Conservation (phyloP, 2,329 filamentous ascomycete genomes). For the Neopestalotiopsis rosae region DNA sequence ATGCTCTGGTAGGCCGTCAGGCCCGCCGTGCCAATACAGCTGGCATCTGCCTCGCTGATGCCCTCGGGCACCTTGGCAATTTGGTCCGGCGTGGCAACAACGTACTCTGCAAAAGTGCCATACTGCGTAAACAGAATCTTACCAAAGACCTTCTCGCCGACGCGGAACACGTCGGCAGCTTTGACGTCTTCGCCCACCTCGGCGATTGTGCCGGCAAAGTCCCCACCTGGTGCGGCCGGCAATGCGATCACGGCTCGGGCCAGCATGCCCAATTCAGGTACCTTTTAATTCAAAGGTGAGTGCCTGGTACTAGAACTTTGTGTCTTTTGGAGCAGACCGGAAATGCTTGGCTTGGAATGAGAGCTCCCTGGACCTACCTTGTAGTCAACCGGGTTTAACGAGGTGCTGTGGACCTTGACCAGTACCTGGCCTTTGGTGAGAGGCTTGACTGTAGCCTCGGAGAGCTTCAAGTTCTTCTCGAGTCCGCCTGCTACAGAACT, state of each 20-base stretch:
- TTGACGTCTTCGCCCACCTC: constrained; percentile 29
- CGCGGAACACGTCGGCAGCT: constrained; percentile 5
- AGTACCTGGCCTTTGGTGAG: constrained; percentile 40
- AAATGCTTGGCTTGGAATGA: background rate
- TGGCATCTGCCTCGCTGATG: constrained; percentile 45
- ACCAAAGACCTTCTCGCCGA: constrained; percentile 17
- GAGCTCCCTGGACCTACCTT: constrained; percentile 36
- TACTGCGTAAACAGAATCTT: background rate
- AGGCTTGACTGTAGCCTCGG: constrained; percentile 1
- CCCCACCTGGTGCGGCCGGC: constrained; percentile 53
- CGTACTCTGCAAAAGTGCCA: constrained; percentile 49
- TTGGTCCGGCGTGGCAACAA: constrained; percentile 34
- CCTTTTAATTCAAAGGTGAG: background rate
- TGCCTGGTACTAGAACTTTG: no score
- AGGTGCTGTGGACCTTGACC: constrained; percentile 47
- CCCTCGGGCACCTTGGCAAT: constrained; percentile 47
- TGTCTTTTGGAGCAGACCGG: background rate
- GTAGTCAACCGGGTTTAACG: constrained; percentile 56
- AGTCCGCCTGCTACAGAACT: constrained; percentile 5
- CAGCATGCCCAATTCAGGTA: constrained; percentile 45
- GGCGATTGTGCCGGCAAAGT: constrained; percentile 55
- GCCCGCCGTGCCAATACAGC: constrained; percentile 50
- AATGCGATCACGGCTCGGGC: constrained; percentile 39
- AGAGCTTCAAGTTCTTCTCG: constrained; percentile 13
- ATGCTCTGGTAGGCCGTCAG: constrained; percentile 54